These are phyloP conservation scores for Mortierella sp. DNA, from an alignment of 371 early-diverging fungal genomes.

Conservation along the genomic window DNA sequence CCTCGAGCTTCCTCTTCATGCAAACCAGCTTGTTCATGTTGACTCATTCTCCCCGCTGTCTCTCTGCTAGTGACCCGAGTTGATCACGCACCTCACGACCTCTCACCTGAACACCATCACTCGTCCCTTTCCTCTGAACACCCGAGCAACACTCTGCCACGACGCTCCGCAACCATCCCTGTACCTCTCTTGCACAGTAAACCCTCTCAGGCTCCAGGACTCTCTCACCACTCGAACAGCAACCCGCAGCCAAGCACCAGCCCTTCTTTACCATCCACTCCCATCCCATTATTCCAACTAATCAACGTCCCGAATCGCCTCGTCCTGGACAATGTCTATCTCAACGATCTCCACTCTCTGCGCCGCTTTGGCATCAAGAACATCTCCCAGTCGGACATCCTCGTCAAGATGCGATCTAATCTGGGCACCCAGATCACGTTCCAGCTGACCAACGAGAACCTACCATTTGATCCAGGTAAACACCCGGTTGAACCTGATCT, in stretches of 20 bases:
- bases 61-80: too few species aligned
- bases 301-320: constrained; percentile 66
- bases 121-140: too few species aligned
- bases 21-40: too few species aligned
- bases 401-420: constrained; percentile 84
- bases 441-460: constrained; percentile 90
- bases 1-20: too few species aligned
- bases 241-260: constrained; percentile 6
- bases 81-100: too few species aligned
- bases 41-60: too few species aligned
- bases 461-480: constrained; percentile 58
- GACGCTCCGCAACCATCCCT: too few species aligned
- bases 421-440: constrained; percentile 86
- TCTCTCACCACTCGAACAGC: constrained; percentile 9
- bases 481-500: background rate
- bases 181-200: too few species aligned
- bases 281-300: constrained; percentile 63
- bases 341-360: constrained; percentile 87
- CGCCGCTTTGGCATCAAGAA: constrained; percentile 80
- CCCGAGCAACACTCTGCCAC: too few species aligned
- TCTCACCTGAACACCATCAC: too few species aligned
- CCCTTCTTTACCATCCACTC: constrained; percentile 17
- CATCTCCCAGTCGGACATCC: constrained; percentile 63
- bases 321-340: constrained; percentile 78
- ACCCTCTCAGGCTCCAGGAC: too few species aligned